phyloP scores from a whole-genome alignment of 2,329 filamentous ascomycete genomes.

The Penicillium sp. region DNA sequence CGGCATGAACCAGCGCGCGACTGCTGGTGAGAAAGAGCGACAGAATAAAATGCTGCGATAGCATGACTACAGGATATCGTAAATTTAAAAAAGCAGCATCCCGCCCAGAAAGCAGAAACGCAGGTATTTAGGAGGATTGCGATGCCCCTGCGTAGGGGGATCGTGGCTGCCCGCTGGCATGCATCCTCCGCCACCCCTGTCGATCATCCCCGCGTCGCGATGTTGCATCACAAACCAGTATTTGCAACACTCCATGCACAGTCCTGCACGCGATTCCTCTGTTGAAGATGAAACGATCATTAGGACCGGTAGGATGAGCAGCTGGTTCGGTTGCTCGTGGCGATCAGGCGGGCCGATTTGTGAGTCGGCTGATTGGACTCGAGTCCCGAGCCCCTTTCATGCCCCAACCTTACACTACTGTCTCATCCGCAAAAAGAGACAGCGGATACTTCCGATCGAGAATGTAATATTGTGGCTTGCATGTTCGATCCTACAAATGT shows the following conservation, averaged over 20 bases:
- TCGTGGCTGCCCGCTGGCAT: slow-evolving; percentile 19
- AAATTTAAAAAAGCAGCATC: slow-evolving; percentile 4
- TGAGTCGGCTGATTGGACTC: not conserved
- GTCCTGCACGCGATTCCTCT: not conserved
- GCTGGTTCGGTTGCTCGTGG: not conserved
- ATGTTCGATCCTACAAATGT: not conserved
- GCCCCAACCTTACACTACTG: no score
- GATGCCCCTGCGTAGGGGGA: slow-evolving; percentile 14
- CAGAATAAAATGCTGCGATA: slow-evolving; percentile 14
- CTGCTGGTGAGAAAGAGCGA: slow-evolving; percentile 20
- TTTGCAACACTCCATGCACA: slow-evolving; percentile 5
- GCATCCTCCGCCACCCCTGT: slow-evolving; percentile 15
- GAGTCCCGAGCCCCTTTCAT: not conserved
- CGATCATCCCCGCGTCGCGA: slow-evolving; percentile 24
- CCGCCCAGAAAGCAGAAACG: not conserved
- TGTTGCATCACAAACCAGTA: slow-evolving; percentile 14
- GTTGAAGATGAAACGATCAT: not conserved
- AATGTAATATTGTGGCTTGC: not conserved
- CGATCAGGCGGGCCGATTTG: slow-evolving; percentile 1
- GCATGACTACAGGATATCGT: slow-evolving; percentile 18
- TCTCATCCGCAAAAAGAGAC: not conserved
- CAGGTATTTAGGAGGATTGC: slow-evolving; percentile 16
- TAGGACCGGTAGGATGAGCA: not conserved
- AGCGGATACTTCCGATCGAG: not conserved
- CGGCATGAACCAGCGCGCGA: slow-evolving; percentile 16